These are phyloP conservation scores for Chionographis japonica DNA, from an alignment of 106 monocot genomes.

Conservation along the genomic window DNA sequence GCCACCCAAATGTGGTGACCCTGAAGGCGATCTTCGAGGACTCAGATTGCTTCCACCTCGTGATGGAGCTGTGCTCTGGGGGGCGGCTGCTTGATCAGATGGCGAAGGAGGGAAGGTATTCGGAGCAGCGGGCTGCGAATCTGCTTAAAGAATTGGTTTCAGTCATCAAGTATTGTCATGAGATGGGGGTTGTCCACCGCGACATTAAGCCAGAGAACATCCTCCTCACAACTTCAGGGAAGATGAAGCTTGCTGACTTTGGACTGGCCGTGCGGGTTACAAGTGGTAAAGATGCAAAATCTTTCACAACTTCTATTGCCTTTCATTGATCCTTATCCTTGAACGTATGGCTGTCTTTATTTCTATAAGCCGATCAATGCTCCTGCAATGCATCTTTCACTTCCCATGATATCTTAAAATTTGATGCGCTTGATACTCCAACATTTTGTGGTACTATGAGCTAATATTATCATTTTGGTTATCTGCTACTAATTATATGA, in stretches of 20 bases:
- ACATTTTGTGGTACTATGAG: too few relatives aligned
- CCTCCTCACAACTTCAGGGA: slow-evolving; percentile 25
- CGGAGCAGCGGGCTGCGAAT: slow-evolving; percentile 29
- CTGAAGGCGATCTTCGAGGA: slow-evolving; percentile 39
- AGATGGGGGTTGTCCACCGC: slow-evolving; percentile 49
- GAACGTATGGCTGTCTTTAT: too few relatives aligned
- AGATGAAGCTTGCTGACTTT: slow-evolving; percentile 50
- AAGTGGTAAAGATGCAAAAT: slow-evolving; percentile 12
- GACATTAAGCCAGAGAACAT: slow-evolving; percentile 53
- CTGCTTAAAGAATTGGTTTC: slow-evolving; percentile 35
- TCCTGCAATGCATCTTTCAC: too few relatives aligned
- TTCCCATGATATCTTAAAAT: too few relatives aligned
- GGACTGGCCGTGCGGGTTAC: slow-evolving; percentile 37
- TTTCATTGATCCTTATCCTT: too few relatives aligned
- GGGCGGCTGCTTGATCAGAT: slow-evolving; percentile 43
- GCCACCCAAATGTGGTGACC: slow-evolving; percentile 38
- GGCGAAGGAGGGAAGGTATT: slow-evolving; percentile 22
- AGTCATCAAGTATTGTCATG: slow-evolving; percentile 51
- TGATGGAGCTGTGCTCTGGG: slow-evolving; percentile 47
- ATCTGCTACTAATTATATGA: too few relatives aligned
- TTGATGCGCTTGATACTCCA: too few relatives aligned
- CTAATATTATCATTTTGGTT: too few relatives aligned
- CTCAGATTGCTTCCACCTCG: slow-evolving; percentile 27
- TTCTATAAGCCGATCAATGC: too few relatives aligned
- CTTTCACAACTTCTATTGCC: too few relatives aligned